Conservation (phyloP, 106 monocot genomes). For the Dioscorea zingiberensis region DNA sequence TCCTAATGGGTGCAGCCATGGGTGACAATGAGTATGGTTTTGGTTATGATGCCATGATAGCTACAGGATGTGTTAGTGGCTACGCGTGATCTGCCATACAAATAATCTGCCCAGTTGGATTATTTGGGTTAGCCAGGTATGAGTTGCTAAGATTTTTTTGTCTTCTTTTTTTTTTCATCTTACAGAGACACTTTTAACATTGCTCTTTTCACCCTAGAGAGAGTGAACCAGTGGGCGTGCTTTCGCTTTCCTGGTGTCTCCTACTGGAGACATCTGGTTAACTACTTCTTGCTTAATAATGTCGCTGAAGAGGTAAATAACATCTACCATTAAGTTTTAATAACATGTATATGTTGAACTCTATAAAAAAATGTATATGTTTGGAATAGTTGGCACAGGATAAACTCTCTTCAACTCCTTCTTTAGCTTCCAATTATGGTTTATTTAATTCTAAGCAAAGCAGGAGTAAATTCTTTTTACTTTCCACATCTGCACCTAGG, state of each 20-base stretch:
- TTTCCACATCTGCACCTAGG: conserved; percentile 30
- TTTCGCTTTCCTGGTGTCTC: conserved; percentile 99
- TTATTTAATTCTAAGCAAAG: neutral
- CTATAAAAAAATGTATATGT: no score
- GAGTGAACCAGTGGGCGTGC: conserved; percentile 98
- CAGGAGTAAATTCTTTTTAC: neutral
- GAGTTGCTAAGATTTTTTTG: neutral
- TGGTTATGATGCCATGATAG: conserved; percentile 99
- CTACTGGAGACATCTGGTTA: conserved; percentile 97
- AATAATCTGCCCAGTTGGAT: conserved; percentile 99
- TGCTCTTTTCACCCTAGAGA: conserved; percentile 33
- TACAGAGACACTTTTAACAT: no score
- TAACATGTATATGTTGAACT: no score
- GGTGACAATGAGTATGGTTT: conserved; percentile 99
- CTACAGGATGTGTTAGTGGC: conserved; percentile 99
- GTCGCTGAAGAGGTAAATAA: conserved; percentile 96
- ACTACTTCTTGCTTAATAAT: conserved; percentile 88
- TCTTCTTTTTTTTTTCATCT: neutral
- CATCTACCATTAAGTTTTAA: neutral
- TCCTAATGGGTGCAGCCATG: conserved; percentile 94
- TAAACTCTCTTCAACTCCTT: no score
- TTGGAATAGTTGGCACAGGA: neutral
- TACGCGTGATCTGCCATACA: conserved; percentile 94
- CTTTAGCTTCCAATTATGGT: no score
- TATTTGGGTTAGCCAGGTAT: conserved; percentile 95